A percentile compares a stretch with the other conserved stretches of the same genome.
phyloP scores from a whole-genome alignment of 345 rosid genomes.

The Lenwebbia sp. region DNA sequence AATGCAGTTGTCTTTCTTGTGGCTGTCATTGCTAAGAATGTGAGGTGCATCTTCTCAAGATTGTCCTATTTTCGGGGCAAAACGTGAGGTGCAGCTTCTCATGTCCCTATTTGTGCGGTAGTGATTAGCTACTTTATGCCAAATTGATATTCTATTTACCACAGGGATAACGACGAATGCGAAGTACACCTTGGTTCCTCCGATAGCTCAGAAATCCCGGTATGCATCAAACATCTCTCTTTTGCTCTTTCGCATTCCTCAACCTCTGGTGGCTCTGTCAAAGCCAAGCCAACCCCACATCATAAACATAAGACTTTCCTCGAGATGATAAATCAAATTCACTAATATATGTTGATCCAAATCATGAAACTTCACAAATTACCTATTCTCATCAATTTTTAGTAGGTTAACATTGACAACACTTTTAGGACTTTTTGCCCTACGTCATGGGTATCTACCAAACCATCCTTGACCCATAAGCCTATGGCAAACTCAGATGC shows the following conservation, averaged over 20 bases:
- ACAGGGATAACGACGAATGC: constrained; percentile 1
- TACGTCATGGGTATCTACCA: not conserved
- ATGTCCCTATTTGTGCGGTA: no score
- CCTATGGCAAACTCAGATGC: not conserved
- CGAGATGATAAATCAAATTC: not conserved
- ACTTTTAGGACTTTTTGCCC: not conserved
- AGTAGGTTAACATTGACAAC: not conserved
- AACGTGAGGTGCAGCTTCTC: no score
- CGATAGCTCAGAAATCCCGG: constrained; percentile 1
- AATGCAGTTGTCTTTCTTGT: no score
- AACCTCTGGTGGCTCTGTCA: constrained; percentile 1
- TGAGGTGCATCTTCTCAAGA: no score
- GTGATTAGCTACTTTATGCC: no score
- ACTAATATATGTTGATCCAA: not conserved
- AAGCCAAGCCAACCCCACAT: not conserved
- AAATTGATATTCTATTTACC: not conserved
- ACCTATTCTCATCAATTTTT: not conserved
- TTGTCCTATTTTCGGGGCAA: no score
- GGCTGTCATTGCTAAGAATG: no score
- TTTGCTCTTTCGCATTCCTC: constrained; percentile 5
- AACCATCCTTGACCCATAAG: not conserved
- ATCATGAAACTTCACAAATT: not conserved
- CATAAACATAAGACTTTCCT: not conserved
- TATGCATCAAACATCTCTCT: constrained; percentile 8
- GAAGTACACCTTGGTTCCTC: constrained; percentile 1